A percentile compares a stretch with the other conserved stretches of the same genome.
phyloP scores from a whole-genome alignment of 345 rosid species.

The Lepidium didymum region DNA sequence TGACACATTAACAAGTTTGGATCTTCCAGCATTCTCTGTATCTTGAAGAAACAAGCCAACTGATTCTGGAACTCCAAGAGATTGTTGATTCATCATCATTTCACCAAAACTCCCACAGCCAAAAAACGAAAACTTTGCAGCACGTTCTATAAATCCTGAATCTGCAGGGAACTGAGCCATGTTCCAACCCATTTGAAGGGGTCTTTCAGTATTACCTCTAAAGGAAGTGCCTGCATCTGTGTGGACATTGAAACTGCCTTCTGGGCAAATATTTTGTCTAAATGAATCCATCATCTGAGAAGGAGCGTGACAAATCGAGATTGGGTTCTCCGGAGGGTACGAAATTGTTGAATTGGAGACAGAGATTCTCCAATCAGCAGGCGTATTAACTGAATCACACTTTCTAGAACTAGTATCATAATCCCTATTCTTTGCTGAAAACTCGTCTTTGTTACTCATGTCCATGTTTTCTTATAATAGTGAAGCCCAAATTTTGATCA shows the following conservation, averaged over 20 bases:
- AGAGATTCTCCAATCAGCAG: slow-evolving; percentile 56
- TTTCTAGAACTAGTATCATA: slow-evolving; percentile 17
- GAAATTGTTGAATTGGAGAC: slow-evolving; percentile 35
- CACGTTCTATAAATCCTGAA: slow-evolving; percentile 78
- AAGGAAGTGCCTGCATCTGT: slow-evolving; percentile 17
- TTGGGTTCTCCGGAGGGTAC: slow-evolving; percentile 37
- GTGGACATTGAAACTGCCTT: slow-evolving; percentile 38
- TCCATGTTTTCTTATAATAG: slow-evolving; percentile 38
- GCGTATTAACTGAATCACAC: slow-evolving; percentile 35
- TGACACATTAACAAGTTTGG: slow-evolving; percentile 32
- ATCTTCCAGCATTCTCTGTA: slow-evolving; percentile 30
- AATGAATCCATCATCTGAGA: slow-evolving; percentile 56
- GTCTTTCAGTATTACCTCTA: slow-evolving; percentile 38
- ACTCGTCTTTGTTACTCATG: slow-evolving; percentile 46
- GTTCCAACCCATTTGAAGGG: slow-evolving; percentile 57
- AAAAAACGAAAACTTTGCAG: slow-evolving; percentile 67
- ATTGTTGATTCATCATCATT: slow-evolving; percentile 32
- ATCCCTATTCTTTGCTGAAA: slow-evolving; percentile 39
- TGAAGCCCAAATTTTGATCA: neutral
- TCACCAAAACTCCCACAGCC: slow-evolving; percentile 61
- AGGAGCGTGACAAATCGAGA: slow-evolving; percentile 44
- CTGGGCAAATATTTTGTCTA: slow-evolving; percentile 51
- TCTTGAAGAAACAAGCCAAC: slow-evolving; percentile 40
- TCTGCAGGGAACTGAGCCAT: slow-evolving; percentile 73
- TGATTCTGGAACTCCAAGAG: slow-evolving; percentile 47